Conservation (phyloP, 116 monocot genomes). For the Cymodocea nodosa region DNA sequence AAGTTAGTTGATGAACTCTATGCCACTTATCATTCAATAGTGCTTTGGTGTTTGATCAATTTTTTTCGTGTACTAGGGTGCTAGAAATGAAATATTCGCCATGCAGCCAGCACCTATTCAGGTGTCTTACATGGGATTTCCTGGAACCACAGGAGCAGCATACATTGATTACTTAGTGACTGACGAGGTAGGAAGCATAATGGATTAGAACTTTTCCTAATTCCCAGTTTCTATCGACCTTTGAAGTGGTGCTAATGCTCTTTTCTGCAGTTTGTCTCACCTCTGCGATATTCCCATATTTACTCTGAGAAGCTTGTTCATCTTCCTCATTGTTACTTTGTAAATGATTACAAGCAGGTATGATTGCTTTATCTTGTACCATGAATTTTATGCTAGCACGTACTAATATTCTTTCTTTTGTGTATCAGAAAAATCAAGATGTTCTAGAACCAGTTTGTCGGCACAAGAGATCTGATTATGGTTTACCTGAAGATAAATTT, state of each 20-base stretch:
- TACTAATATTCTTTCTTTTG: background rate
- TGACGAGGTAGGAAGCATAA: slow-evolving; percentile 50
- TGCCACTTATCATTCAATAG: too few species aligned
- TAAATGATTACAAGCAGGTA: slow-evolving; percentile 89
- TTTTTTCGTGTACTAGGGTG: slow-evolving; percentile 36
- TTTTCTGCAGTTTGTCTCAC: slow-evolving; percentile 72
- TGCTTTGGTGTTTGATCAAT: too few species aligned
- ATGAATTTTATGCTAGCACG: background rate
- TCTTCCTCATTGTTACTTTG: slow-evolving; percentile 94
- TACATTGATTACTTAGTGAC: slow-evolving; percentile 94
- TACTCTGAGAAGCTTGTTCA: slow-evolving; percentile 93
- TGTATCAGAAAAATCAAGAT: slow-evolving; percentile 74
- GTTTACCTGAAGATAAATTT: slow-evolving; percentile 88
- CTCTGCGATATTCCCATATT: slow-evolving; percentile 62
- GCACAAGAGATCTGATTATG: slow-evolving; percentile 88
- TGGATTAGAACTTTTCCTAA: background rate
- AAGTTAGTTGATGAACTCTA: too few species aligned
- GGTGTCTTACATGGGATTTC: slow-evolving; percentile 99
- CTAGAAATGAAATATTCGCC: slow-evolving; percentile 95
- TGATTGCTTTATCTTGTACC: background rate
- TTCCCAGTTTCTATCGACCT: background rate
- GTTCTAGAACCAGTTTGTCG: slow-evolving; percentile 54
- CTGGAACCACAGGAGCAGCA: slow-evolving; percentile 86
- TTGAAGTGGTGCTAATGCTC: background rate
- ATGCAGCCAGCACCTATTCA: slow-evolving; percentile 94